Conservation (phyloP, 225 moss, liverwort and hornwort species). For the Sphagnum tenellum region DNA sequence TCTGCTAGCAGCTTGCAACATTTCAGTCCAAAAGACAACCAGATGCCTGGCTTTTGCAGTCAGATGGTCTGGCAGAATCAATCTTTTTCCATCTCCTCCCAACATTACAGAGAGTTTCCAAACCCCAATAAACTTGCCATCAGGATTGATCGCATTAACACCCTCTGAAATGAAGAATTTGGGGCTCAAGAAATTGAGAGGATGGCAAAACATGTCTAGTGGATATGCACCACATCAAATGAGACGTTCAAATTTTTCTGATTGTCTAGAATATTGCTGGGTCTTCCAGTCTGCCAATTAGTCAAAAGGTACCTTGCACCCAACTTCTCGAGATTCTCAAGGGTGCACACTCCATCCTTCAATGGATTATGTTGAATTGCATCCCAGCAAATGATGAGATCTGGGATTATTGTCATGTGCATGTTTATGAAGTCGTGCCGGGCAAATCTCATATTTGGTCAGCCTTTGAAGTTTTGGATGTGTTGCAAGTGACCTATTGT, state of each 20-base stretch:
- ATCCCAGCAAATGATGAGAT: conserved; percentile 58
- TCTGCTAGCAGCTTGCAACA: background rate
- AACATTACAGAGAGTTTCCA: conserved; percentile 51
- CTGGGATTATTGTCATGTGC: conserved; percentile 30
- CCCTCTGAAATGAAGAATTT: conserved; percentile 51
- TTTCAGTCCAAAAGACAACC: conserved; percentile 8
- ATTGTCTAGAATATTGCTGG: conserved; percentile 15
- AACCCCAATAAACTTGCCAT: conserved; percentile 42
- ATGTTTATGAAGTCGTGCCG: conserved; percentile 51
- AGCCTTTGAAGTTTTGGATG: conserved; percentile 20
- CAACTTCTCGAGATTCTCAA: conserved; percentile 39
- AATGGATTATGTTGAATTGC: conserved; percentile 42
- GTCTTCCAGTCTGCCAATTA: conserved; percentile 49
- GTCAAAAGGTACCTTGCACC: conserved; percentile 49
- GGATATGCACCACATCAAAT: conserved; percentile 45
- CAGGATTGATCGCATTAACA: conserved; percentile 25
- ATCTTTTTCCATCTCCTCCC: conserved; percentile 34
- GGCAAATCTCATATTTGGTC: conserved; percentile 33
- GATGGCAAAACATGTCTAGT: conserved; percentile 51
- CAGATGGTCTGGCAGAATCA: conserved; percentile 21
- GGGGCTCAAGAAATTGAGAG: conserved; percentile 62
- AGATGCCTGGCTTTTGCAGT: background rate
- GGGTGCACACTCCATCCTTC: conserved; percentile 45
- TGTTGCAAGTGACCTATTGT: conserved; percentile 27
- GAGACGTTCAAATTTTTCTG: conserved; percentile 22